Base-by-base conservation (phyloP, 768 basidiomycete species). In the Suillus spraguei region DNA sequence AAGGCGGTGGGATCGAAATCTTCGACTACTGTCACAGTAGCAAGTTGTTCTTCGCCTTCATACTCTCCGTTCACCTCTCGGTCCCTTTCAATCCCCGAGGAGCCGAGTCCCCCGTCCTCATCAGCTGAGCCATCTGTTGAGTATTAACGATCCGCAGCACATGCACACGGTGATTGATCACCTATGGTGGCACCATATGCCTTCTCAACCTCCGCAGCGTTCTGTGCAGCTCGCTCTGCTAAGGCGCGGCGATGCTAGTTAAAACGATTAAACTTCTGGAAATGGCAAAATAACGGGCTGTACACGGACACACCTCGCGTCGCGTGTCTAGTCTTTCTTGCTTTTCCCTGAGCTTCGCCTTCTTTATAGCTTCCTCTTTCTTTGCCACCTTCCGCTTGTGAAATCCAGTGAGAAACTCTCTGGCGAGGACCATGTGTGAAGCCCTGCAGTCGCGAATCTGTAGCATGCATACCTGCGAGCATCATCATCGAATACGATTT, bases 321-420 rank as follows among this genome's bases (percentile, higher is more conserved):
- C 94, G 81, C n/a, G 84, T 75, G 68, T 94, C 89, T 24, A 87
- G 78, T 69, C 89, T 84, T 60, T 89, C 88, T 70, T 87, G 84
- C 72, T 92, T 93, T 70, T 94, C 90, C 67, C 89, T 80, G 70
- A 93, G 87, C 65, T 84, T 77, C 14, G 93, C 92, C 74, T 85
- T 90, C 67, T 86, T 83, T 69, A 85, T 87, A 50, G 88, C 88
- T 56, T 85, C 89, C 68, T 96, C 92, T 66, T 87, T 83, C 74
- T 91, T 93, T 64, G 87, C 89, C 59, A 94, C 77, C 77, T 97
- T 97, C 69, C 95, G 87, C 77, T 96, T 96, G 74, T 91, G 90
- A 74, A 97, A 97, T 33, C 95, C 95, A 20, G 94, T 96, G 72
- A 97, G 79, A 77, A 91, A 97, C 64, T 96, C 90, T 71, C 95